phyloP scores from a whole-genome alignment of 345 rosid genomes.

The Chamaenerion angustifolium region DNA sequence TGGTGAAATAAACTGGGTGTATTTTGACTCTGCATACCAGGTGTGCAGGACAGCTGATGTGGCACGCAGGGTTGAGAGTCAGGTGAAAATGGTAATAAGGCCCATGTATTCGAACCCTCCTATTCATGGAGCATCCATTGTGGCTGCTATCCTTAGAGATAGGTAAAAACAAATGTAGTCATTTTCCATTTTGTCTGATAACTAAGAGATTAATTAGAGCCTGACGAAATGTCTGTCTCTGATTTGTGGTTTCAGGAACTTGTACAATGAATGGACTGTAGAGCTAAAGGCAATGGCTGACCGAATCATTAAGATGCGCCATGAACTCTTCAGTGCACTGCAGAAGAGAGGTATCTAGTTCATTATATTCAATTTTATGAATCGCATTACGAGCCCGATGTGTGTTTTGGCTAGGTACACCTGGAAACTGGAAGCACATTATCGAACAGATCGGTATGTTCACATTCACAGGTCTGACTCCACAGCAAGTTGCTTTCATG shows the following conservation, averaged over 20 bases:
- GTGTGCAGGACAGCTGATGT: constrained; percentile 81
- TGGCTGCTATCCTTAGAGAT: constrained; percentile 56
- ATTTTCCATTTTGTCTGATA: too few relatives aligned
- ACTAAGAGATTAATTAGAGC: too few relatives aligned
- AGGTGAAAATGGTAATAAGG: constrained; percentile 72
- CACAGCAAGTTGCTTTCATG: constrained; percentile 53
- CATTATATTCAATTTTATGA: neutral
- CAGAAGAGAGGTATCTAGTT: constrained; percentile 23
- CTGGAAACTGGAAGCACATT: constrained; percentile 77
- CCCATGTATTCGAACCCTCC: constrained; percentile 95
- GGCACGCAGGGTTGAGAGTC: constrained; percentile 67
- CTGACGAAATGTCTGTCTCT: too few relatives aligned
- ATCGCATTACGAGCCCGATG: constrained; percentile 8
- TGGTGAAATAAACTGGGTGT: neutral
- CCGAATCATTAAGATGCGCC: constrained; percentile 69
- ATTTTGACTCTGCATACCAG: constrained; percentile 15
- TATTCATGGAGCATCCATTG: constrained; percentile 84
- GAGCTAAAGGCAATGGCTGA: constrained; percentile 78
- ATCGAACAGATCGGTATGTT: constrained; percentile 74
- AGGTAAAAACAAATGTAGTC: constrained; percentile 17
- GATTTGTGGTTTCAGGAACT: constrained; percentile 14
- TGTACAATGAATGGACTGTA: constrained; percentile 58
- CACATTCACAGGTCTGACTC: constrained; percentile 56
- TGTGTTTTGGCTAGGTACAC: constrained; percentile 8
- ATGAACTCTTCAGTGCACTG: constrained; percentile 54